phyloP scores from a whole-genome alignment of 2,329 filamentous ascomycete species.

The Coniochaeta ligniaria region DNA sequence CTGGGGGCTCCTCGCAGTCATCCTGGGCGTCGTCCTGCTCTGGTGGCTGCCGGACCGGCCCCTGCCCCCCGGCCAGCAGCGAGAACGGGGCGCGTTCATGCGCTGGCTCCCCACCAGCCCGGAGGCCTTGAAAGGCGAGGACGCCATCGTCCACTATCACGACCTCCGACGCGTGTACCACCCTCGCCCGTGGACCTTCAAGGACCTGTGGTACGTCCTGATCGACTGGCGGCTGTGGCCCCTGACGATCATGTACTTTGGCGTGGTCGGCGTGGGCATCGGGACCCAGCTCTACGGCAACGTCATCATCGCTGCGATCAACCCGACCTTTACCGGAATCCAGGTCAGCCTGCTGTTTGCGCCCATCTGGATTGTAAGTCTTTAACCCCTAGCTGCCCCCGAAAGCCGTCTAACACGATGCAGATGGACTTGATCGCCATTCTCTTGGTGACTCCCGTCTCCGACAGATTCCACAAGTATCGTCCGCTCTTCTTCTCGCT shows the following conservation, averaged over 20 bases:
- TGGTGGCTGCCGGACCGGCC: conserved; percentile 92
- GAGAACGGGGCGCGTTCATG: conserved; percentile 41
- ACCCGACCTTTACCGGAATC: conserved; percentile 64
- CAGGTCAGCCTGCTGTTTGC: conserved; percentile 78
- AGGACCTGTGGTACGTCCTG: conserved; percentile 63
- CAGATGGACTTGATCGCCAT: conserved; percentile 86
- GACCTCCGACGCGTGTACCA: conserved; percentile 79
- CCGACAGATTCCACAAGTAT: conserved; percentile 76
- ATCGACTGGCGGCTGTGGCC: conserved; percentile 88
- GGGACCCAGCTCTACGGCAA: conserved; percentile 84
- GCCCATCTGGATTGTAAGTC: conserved; percentile 81
- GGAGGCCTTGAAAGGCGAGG: conserved; percentile 68
- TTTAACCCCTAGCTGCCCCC: not conserved
- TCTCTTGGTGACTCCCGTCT: conserved; percentile 74
- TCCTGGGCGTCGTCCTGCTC: conserved; percentile 65
- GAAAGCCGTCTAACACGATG: not conserved
- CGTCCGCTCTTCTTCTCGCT: conserved; percentile 76
- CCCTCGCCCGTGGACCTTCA: conserved; percentile 62
- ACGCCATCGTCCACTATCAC: conserved; percentile 75
- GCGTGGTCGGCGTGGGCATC: conserved; percentile 86
- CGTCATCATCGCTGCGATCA: conserved; percentile 76
- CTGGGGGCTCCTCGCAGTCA: conserved; percentile 68
- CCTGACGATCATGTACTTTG: conserved; percentile 85
- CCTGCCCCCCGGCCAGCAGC: conserved; percentile 59
- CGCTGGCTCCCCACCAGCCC: conserved; percentile 61